phyloP scores from a whole-genome alignment of 129 eudicot species.

The Flaveria robusta region DNA sequence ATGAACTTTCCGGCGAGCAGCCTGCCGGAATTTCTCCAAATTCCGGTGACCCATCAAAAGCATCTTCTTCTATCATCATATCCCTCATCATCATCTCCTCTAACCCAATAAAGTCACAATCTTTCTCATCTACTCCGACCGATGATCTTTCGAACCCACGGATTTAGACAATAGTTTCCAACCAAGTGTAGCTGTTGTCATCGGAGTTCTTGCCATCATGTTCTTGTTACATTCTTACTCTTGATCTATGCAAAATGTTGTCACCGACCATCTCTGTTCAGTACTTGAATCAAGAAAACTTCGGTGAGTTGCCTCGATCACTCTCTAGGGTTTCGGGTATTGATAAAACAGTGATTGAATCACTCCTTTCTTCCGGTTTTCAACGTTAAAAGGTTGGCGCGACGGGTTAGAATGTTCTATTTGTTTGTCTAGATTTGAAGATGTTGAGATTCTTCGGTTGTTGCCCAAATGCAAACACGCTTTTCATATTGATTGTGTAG shows the following conservation, averaged over 20 bases:
- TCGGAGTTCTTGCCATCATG: conserved; percentile 66
- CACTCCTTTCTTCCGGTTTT: conserved; percentile 71
- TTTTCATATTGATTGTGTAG: conserved; percentile 74
- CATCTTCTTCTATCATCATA: conserved; percentile 4
- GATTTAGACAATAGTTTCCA: conserved; percentile 45
- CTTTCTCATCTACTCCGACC: conserved; percentile 20
- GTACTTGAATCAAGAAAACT: conserved; percentile 28
- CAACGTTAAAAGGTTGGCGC: conserved; percentile 56
- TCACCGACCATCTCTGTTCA: conserved; percentile 29
- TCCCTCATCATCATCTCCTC: conserved; percentile 4
- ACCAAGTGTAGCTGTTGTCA: conserved; percentile 77
- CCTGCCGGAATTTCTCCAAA: conserved; percentile 24
- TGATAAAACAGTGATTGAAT: conserved; percentile 60
- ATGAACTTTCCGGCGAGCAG: conserved; percentile 36
- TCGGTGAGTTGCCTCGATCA: conserved; percentile 37
- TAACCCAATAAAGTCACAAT: conserved; percentile 27
- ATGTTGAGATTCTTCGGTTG: conserved; percentile 61
- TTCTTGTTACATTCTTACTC: conserved; percentile 57
- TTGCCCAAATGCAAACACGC: conserved; percentile 87
- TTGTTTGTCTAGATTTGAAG: conserved; percentile 69
- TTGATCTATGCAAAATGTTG: conserved; percentile 58
- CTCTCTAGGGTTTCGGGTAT: conserved; percentile 60
- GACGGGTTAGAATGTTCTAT: conserved; percentile 79
- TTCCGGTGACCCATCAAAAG: conserved; percentile 20
- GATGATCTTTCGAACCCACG: conserved; percentile 3